phyloP scores from a whole-genome alignment of 2,329 filamentous ascomycete species.

The Periconia sp. region DNA sequence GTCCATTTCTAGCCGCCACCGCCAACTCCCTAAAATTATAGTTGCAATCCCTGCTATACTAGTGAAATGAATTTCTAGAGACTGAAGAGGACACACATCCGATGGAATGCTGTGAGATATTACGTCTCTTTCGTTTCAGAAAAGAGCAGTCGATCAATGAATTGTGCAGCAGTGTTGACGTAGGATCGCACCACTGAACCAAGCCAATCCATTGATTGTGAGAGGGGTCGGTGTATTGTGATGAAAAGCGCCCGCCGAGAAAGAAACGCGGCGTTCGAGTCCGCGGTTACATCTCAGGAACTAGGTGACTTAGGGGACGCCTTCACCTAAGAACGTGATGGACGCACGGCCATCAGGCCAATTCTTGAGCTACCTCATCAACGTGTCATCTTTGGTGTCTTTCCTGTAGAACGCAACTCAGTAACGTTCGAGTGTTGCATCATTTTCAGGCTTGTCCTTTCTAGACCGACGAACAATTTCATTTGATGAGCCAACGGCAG shows the following conservation, averaged over 20 bases:
- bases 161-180: too few relatives aligned
- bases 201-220: too few relatives aligned
- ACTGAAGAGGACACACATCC: too few relatives aligned
- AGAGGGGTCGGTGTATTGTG: slow-evolving; percentile 2
- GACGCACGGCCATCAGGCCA: not conserved
- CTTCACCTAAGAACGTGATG: not conserved
- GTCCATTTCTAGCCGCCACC: slow-evolving; percentile 14
- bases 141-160: too few relatives aligned
- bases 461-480: slow-evolving; percentile 3
- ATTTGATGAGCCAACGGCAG: too few relatives aligned
- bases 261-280: slow-evolving; percentile 2
- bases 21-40: slow-evolving; percentile 8
- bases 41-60: slow-evolving; percentile 18
- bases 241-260: slow-evolving; percentile 6
- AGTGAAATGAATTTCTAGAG: not conserved
- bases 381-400: not conserved
- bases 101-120: too few relatives aligned
- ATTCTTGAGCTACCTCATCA: not conserved
- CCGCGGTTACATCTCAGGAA: slow-evolving; percentile 9
- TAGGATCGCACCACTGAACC: too few relatives aligned
- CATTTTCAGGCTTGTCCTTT: slow-evolving; percentile 7
- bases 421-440: not conserved
- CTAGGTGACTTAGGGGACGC: slow-evolving; percentile 1
- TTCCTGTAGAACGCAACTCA: too few relatives aligned
- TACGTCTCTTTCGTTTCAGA: too few relatives aligned